Percentiles rank a stretch among this genome's conserved stretches.
These are phyloP conservation scores for Aquilaria yunnanensis DNA, from an alignment of 345 rosid species.

Conservation along the genomic window DNA sequence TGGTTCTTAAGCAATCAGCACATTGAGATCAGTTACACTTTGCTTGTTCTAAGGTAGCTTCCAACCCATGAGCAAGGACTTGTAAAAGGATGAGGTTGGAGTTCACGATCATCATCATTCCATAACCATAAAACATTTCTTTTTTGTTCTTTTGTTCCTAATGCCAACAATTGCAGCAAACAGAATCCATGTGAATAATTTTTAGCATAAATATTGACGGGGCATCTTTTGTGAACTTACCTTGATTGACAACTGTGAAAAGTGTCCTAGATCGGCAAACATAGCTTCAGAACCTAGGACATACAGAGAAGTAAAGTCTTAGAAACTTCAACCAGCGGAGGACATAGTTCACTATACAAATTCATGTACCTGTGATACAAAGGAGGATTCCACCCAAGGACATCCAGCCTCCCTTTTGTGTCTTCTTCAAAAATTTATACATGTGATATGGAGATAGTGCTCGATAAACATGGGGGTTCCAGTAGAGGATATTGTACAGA, in stretches of 20 bases:
- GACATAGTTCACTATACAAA: neutral
- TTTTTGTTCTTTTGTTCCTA: too few relatives aligned
- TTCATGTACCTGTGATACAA: constrained; percentile 72
- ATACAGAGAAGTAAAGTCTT: neutral
- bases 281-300: constrained; percentile 88
- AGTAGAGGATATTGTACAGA: constrained; percentile 69
- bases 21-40: too few relatives aligned
- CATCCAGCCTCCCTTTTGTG: constrained; percentile 91
- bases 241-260: constrained; percentile 86
- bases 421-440: constrained; percentile 82
- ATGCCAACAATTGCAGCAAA: too few relatives aligned
- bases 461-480: constrained; percentile 86
- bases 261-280: constrained; percentile 99
- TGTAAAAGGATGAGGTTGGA: too few relatives aligned
- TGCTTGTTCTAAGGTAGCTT: neutral
- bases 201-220: too few relatives aligned
- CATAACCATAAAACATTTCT: too few relatives aligned
- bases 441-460: constrained; percentile 95
- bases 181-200: too few relatives aligned
- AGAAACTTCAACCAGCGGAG: neutral
- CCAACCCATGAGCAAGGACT: neutral
- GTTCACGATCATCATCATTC: too few relatives aligned
- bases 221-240: constrained; percentile 16
- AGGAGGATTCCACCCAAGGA: constrained; percentile 92
- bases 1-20: too few relatives aligned